These are phyloP conservation scores for Cryptosporidium sp. DNA, from an alignment of 169 alveolate genomes.

Conservation along the genomic window DNA sequence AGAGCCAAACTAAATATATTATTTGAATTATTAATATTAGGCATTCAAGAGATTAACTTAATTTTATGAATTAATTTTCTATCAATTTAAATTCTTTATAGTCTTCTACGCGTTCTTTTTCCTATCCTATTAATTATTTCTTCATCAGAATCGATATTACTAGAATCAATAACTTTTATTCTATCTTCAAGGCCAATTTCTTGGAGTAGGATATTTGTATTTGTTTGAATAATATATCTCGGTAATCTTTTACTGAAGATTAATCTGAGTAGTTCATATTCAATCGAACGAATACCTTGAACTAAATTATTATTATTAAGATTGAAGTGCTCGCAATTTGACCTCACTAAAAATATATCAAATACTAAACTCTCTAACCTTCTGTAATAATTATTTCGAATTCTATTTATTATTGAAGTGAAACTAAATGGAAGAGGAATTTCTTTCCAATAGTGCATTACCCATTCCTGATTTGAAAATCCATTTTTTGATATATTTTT, in stretches of 20 bases:
- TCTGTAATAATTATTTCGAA: conserved; percentile 78
- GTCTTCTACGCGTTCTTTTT: conserved; percentile 12
- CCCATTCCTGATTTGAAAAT: conserved; percentile 79
- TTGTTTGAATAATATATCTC: conserved; percentile 41
- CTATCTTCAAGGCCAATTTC: neutral
- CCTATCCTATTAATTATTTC: conserved; percentile 18
- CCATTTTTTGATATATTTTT: conserved; percentile 40
- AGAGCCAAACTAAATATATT: neutral
- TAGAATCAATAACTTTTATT: neutral
- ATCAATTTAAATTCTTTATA: neutral
- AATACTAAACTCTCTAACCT: conserved; percentile 75
- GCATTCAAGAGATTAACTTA: neutral
- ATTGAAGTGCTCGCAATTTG: conserved; percentile 79
- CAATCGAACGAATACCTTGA: conserved; percentile 40
- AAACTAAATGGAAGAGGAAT: conserved; percentile 79
- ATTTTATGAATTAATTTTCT: conserved; percentile 2
- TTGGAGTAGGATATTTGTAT: neutral
- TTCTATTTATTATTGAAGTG: conserved; percentile 75
- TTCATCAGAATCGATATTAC: neutral
- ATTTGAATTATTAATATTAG: conserved; percentile 4
- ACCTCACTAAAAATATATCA: conserved; percentile 77
- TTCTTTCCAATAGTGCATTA: conserved; percentile 77
- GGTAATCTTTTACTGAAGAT: conserved; percentile 58
- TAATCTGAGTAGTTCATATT: conserved; percentile 52
- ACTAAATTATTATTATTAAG: conserved; percentile 56